Evolutionary conservation across 257 asterid genomes (phyloP).

Genomic region (Jacaranda mimosifolia): DNA sequence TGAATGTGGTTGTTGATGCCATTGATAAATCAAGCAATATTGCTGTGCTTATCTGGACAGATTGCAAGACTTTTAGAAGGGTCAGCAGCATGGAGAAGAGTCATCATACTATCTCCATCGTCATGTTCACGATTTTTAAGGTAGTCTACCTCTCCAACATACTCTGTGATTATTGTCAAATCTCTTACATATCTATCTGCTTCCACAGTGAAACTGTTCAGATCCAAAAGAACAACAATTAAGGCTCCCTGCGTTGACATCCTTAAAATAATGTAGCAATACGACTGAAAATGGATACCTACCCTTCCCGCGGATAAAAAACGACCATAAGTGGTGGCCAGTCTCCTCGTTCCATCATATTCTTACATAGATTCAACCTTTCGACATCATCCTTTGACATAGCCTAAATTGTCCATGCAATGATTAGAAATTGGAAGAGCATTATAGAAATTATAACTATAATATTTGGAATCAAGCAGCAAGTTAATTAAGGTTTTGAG

Average conservation of each 20-base stretch:
- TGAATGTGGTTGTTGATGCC: conserved; percentile 92
- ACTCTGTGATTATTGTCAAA: conserved; percentile 89
- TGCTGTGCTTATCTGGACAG: conserved; percentile 87
- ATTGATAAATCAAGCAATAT: conserved; percentile 89
- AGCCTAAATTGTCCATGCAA: conserved; percentile 45
- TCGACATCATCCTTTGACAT: conserved; percentile 73
- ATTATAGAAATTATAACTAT: background rate
- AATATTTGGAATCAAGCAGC: background rate
- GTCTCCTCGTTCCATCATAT: conserved; percentile 90
- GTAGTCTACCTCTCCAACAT: conserved; percentile 93
- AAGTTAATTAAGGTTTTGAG: background rate
- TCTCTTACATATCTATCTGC: conserved; percentile 81
- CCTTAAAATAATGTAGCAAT: background rate
- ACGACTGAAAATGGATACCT: conserved; percentile 6
- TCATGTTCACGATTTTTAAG: conserved; percentile 71
- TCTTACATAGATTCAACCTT: conserved; percentile 74
- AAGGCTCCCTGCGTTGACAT: conserved; percentile 12
- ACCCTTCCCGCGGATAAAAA: conserved; percentile 90
- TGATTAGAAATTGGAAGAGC: background rate
- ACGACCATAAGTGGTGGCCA: conserved; percentile 94
- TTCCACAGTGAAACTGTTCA: conserved; percentile 86
- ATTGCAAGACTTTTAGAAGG: conserved; percentile 79
- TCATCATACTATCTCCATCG: conserved; percentile 97
- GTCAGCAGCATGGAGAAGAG: conserved; percentile 75
- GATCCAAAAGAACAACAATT: conserved; percentile 3